phyloP scores from a whole-genome alignment of 768 basidiomycete species.

The Suillus weaverae region DNA sequence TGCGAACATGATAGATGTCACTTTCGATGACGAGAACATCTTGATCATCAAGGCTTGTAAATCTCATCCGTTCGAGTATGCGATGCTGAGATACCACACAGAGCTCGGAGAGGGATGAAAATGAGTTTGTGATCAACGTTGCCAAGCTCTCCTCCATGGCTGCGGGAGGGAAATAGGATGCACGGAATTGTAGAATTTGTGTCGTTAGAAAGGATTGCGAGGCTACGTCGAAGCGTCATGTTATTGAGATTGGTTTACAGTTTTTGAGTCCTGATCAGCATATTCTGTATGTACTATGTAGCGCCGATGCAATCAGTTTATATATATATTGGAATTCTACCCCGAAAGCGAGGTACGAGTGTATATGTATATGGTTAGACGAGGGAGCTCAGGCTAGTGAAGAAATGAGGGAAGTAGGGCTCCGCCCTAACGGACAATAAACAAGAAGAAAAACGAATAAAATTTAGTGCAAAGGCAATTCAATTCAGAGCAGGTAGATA shows the following conservation, averaged over 20 bases:
- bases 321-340: too few relatives aligned
- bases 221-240: neutral
- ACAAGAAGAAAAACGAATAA: too few relatives aligned
- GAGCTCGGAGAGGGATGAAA: neutral
- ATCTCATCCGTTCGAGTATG: neutral
- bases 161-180: neutral
- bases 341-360: too few relatives aligned
- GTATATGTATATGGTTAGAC: too few relatives aligned
- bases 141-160: neutral
- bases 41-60: conserved; percentile 1
- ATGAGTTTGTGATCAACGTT: neutral
- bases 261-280: neutral
- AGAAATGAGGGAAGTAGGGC: too few relatives aligned
- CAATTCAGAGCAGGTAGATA: too few relatives aligned
- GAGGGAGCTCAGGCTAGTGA: too few relatives aligned
- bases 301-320: too few relatives aligned
- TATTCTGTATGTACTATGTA: neutral
- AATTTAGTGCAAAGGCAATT: too few relatives aligned
- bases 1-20: neutral
- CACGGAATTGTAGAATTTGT: neutral
- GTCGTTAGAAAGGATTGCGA: neutral
- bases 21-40: conserved; percentile 1
- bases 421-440: too few relatives aligned
- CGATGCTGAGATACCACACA: neutral
- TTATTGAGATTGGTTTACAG: neutral